A percentile compares a stretch with the other conserved stretches of the same genome.
phyloP scores from a whole-genome alignment of 306 rosid genomes.

The Lathyrus oleraceus region DNA sequence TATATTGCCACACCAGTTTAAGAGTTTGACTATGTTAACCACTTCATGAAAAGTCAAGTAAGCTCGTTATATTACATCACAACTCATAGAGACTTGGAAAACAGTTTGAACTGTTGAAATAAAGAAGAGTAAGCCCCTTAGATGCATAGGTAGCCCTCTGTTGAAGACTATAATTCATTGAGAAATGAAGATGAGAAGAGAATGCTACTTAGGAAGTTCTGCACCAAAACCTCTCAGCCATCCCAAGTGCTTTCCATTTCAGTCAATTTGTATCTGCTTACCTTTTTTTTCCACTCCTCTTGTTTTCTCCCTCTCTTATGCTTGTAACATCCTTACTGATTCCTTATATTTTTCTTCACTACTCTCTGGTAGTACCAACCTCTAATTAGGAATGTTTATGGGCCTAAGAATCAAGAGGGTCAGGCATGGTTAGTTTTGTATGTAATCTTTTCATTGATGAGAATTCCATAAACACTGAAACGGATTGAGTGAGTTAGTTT shows the following conservation, averaged over 20 bases:
- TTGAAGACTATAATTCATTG: not conserved
- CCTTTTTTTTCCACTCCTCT: conserved; percentile 7
- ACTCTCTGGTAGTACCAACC: not conserved
- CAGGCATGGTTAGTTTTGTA: not conserved
- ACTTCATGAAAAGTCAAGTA: not conserved
- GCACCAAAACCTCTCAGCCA: not conserved
- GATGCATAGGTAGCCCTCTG: not conserved
- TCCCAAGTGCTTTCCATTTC: not conserved
- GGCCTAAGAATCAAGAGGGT: not conserved
- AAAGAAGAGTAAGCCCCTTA: conserved; percentile 15
- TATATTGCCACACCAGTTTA: not conserved
- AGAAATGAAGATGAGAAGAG: not conserved
- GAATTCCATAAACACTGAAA: not conserved
- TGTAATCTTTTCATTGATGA: not conserved
- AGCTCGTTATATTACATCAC: conserved; percentile 5
- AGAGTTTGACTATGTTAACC: conserved; percentile 5
- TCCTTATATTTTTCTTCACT: conserved; percentile 7
- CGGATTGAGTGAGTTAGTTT: not conserved
- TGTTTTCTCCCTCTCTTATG: not conserved
- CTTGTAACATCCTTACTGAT: not conserved
- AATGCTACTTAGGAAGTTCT: conserved; percentile 15
- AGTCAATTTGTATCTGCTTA: not conserved
- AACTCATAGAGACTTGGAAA: conserved; percentile 5
- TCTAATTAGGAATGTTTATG: not conserved
- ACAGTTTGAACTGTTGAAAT: conserved; percentile 6